Percentiles rank a stretch among this genome's conserved stretches.
phyloP scores from a whole-genome alignment of 1,284 basidiomycete species.

The Cryptococcus sp. region DNA sequence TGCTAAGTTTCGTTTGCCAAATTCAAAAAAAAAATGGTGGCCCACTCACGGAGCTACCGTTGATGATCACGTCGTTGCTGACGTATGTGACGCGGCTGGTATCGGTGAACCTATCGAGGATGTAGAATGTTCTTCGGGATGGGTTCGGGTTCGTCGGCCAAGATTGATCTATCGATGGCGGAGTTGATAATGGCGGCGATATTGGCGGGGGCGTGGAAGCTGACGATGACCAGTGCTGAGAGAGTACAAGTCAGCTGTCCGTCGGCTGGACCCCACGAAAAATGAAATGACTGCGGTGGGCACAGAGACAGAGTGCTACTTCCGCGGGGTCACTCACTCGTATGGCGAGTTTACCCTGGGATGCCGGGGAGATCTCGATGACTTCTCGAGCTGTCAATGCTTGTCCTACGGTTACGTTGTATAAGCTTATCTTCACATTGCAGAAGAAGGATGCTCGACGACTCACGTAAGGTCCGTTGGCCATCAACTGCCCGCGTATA shows the following conservation, averaged over 20 bases:
- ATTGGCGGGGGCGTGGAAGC: slow-evolving; percentile 16
- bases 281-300: neutral
- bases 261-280: neutral
- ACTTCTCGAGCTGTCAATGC: slow-evolving; percentile 45
- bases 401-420: slow-evolving; percentile 29
- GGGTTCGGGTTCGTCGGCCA: slow-evolving; percentile 17
- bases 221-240: slow-evolving; percentile 17
- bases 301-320: neutral
- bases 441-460: neutral
- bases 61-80: slow-evolving; percentile 42
- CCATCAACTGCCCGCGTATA: slow-evolving; percentile 23
- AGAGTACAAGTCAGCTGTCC: neutral
- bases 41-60: slow-evolving; percentile 26
- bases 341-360: slow-evolving; percentile 20
- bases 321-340: slow-evolving; percentile 7
- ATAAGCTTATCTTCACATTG: slow-evolving; percentile 9
- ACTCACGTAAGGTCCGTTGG: slow-evolving; percentile 27
- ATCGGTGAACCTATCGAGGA: slow-evolving; percentile 46
- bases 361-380: slow-evolving; percentile 34
- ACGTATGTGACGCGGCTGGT: slow-evolving; percentile 38
- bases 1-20: neutral
- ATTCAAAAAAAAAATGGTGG: neutral
- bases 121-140: slow-evolving; percentile 38
- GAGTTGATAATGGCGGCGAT: slow-evolving; percentile 11
- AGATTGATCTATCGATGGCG: slow-evolving; percentile 10